phyloP scores from a whole-genome alignment of 1,139 yeast genomes.

The Geotrichum histeridarum region DNA sequence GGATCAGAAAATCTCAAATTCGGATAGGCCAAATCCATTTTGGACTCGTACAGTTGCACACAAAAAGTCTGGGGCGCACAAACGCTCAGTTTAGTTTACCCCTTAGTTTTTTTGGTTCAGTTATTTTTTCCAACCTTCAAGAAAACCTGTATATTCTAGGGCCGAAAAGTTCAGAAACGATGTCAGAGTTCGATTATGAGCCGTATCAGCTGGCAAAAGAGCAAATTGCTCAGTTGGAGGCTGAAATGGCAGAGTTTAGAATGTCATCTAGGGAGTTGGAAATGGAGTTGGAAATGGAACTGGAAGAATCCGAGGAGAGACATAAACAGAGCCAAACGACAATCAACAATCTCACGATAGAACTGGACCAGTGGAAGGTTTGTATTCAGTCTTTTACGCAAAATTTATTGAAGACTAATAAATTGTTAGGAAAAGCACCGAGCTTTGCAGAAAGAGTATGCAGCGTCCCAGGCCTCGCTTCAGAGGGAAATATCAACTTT shows the following conservation, averaged over 20 bases:
- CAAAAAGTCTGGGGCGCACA: too few relatives aligned
- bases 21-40: too few relatives aligned
- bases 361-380: constrained; percentile 30
- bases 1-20: too few relatives aligned
- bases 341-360: constrained; percentile 25
- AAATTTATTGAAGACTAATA: not conserved
- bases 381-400: not conserved
- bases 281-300: constrained; percentile 36
- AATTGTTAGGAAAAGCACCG: constrained; percentile 23
- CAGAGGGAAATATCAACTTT: constrained; percentile 30
- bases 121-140: not conserved
- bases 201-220: constrained; percentile 29
- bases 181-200: constrained; percentile 10
- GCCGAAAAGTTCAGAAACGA: not conserved
- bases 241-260: constrained; percentile 38
- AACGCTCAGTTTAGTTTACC: too few relatives aligned
- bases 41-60: too few relatives aligned
- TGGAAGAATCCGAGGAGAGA: constrained; percentile 34
- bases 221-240: constrained; percentile 36
- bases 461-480: constrained; percentile 30
- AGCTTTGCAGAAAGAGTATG: constrained; percentile 30
- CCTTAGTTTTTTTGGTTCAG: too few relatives aligned
- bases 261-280: constrained; percentile 37
- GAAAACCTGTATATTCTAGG: not conserved
- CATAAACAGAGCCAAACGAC: constrained; percentile 28